phyloP scores from a whole-genome alignment of 73 alveolate species.

The Stentor roeselii region DNA sequence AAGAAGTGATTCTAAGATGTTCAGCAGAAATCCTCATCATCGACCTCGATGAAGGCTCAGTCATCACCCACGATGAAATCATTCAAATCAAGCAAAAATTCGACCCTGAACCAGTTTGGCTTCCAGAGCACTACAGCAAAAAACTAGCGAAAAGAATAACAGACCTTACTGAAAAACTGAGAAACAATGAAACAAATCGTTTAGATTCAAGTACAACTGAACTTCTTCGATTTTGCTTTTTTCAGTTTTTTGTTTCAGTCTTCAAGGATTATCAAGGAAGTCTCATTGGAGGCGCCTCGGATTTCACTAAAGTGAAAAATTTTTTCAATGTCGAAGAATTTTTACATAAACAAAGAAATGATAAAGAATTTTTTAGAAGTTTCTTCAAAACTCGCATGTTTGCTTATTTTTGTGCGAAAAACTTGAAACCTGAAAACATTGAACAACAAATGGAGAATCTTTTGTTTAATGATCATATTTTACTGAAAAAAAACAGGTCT shows the following conservation, averaged over 20 bases:
- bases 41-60: background rate
- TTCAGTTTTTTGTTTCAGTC: background rate
- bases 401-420: background rate
- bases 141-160: background rate
- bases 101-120: background rate
- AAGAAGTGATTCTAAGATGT: conserved; percentile 1
- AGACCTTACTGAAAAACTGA: background rate
- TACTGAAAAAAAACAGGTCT: background rate
- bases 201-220: background rate
- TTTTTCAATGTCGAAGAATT: background rate
- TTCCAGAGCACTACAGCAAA: conserved; percentile 12
- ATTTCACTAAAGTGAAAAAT: background rate
- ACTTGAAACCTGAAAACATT: background rate
- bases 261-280: background rate
- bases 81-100: background rate
- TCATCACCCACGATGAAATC: background rate
- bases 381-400: conserved; percentile 2
- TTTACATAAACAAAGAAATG: background rate
- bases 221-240: background rate
- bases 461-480: conserved; percentile 11
- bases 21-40: background rate
- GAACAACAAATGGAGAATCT: background rate
- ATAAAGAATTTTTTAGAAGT: background rate
- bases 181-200: background rate
- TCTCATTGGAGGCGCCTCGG: background rate